Base-by-base conservation (phyloP, 225 moss, liverwort and hornwort species). In the Takakia lepidozioides region DNA sequence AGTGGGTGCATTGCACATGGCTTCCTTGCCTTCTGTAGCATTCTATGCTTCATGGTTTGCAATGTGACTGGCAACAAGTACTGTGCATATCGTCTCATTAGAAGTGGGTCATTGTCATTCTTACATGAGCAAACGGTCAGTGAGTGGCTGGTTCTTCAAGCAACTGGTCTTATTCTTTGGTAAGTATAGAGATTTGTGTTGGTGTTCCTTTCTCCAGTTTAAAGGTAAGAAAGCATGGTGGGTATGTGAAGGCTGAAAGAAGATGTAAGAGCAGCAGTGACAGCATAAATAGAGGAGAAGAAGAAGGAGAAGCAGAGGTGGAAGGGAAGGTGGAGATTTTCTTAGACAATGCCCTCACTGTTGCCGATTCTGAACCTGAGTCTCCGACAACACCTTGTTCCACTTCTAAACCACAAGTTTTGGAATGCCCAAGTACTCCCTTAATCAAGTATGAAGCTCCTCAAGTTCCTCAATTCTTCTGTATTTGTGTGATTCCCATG, bases 361-460 rank as follows among this genome's bases (percentile, higher is more conserved):
- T 49, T 29, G 61, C 62, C 8, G 59, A 64, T n/a, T 58, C 64
- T 27, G 69, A 68, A 32, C 86, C 83, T 47, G 73, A 87, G 63
- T 84, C 86, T 25, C 89, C 93, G 3, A 75, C 82, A 11, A 87
- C 95, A 14, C 91, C 95, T 10, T 72, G 74, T 59, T 87, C 82
- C 32, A 67, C 72, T 19, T 60, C 48, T 34, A 70, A 68, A 58
- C 80, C 75, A 26, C 65, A 77, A 13, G 71, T 81, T 19, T 71
- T 83, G 57, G 98, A 91, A 61, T 98, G 98, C 59, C 98, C 98
- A 18, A 72, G 83, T 59, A 85, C 98, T 34, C 98, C 91, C 8
- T 68, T 83, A 56, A 67, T 88, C 49, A 98, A 91, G 95, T 90
- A 64, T 38, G 49, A n/a, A n/a, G n/a, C n/a, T n/a, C n/a, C n/a